Evolutionary conservation across 2,329 filamentous ascomycete species (phyloP), one percentile per base, ranked within the genome.

Genomic region (Atkinsonella hypoxylon): DNA sequence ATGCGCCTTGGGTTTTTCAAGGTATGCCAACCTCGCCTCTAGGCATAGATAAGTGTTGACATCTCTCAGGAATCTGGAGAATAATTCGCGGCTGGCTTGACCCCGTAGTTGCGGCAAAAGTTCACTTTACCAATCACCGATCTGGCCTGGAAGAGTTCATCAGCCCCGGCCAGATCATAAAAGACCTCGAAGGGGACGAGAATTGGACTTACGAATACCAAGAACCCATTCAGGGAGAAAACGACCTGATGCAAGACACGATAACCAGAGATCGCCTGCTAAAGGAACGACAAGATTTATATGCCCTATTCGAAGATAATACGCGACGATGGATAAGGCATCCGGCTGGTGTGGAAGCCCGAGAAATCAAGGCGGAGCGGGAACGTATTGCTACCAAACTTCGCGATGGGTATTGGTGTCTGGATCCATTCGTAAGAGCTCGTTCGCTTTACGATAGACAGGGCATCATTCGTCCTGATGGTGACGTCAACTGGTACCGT

Each of bases 61-160:
- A 26, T 31, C 22, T 11, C 6, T 5, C 53, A 87, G 86, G 87
- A n/a, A 87, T 97, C 56, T 97, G 91, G 93, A 89, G 82, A 64
- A 87, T 98, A 56, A 95, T 98, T 64, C 83, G 82, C 56, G 89
- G 90, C 58, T 98, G 93, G 93, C 79, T 98, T 38, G 93, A 98
- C 65, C 93, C 93, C 2, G 91, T 98, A 3, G 91, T 98, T 30
- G 93, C 93, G 22, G 77, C 80, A 62, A 98, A 98, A 68, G 85
- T 98, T 18, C 83, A 96, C 65, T 97, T 97, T 67, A 93, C 87
- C 52, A 93, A 89, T 62, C 88, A 81, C 57, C 72, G 82, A 50
- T 77, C 85, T 50, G 91, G 96, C 49, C 73, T 98, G 49, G 79
- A 86, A 56, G 73, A 82, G 51, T 96, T 85, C 63, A 85, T 98